Conservation (phyloP, 768 basidiomycete species). For the Gymnopilus junonius region DNA sequence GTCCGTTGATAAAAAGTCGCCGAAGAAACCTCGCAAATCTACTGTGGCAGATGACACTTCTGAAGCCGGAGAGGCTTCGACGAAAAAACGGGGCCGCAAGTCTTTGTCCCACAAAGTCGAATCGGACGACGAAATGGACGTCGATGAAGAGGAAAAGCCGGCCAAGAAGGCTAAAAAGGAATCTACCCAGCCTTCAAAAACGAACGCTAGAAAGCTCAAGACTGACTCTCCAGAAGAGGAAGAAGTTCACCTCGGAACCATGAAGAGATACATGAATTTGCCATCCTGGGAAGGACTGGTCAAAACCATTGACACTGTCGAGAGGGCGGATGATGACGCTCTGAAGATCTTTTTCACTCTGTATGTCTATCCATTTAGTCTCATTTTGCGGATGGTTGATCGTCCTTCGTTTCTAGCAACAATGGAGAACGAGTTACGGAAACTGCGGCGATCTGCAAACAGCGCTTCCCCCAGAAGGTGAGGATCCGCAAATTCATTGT, state of each 20-base stretch:
- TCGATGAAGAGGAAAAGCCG: constrained; percentile 36
- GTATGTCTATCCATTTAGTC: constrained; percentile 44
- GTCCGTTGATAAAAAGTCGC: constrained; percentile 39
- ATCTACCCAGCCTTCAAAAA: constrained; percentile 34
- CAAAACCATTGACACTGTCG: constrained; percentile 72
- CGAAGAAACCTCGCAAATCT: constrained; percentile 41
- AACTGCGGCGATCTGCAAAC: constrained; percentile 50
- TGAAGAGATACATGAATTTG: constrained; percentile 57
- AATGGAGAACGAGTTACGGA: constrained; percentile 57
- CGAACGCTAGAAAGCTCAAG: constrained; percentile 30
- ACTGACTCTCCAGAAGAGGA: constrained; percentile 27
- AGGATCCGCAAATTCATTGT: constrained; percentile 2
- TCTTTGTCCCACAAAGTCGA: constrained; percentile 25
- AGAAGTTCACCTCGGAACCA: constrained; percentile 45
- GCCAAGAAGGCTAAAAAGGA: constrained; percentile 45
- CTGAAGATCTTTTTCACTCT: constrained; percentile 73
- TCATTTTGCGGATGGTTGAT: constrained; percentile 1
- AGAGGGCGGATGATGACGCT: constrained; percentile 46
- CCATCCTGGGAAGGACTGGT: constrained; percentile 71
- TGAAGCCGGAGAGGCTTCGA: constrained; percentile 25
- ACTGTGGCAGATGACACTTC: constrained; percentile 27
- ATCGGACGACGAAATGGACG: constrained; percentile 42
- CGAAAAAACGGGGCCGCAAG: constrained; percentile 36
- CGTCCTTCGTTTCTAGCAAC: constrained; percentile 33
- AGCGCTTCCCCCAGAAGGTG: constrained; percentile 74